Base-by-base conservation (phyloP, 345 rosid genomes). In the Pistacia atlantica region DNA sequence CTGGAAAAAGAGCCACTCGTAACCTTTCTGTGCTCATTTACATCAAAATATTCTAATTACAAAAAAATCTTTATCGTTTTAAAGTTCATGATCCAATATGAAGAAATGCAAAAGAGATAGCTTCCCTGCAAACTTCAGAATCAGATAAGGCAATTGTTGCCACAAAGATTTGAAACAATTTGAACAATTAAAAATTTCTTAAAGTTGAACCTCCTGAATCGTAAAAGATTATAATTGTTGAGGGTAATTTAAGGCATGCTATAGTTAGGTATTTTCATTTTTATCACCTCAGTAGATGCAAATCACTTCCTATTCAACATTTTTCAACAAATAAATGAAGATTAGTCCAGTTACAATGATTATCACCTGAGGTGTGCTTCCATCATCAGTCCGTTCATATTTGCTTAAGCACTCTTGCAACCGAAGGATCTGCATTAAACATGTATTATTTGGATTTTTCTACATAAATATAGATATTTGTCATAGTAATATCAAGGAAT, bases 321-420 rank as follows among this genome's bases (percentile, higher is more conserved):
- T 14, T 17, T 20, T 72, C 16, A 17, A 31, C 42, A 71, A 48
- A 75, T 28, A 57, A 56, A 45, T 63, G 4, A 60, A 74, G 11
- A 61, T 69, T 52, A n/a, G 28, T 75, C 16, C 46, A 38, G 48
- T 28, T 17, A 75, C 28, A 65, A 18, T 48, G 69, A 76, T 59
- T 16, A 76, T 80, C 65, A 95, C 99, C 96, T 91, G 98, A 78
- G 98, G 94, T 42, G 95, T 87, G 84, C 89, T 93, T 57, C 97
- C 98, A 74, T 95, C 98, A 84, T 80, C 82, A 65, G 98, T 81
- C 57, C 90, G 86, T 79, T 95, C 97, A 78, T 95, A 95, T 87
- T 95, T 93, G 89, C 97, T 93, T 60, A 95, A 77, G 84, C 89
- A 84, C 85, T 95, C 99, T 89, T 92, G 98, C 84, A 93, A 80